Evolutionary conservation across 192 early-diverging fungal species (phyloP), one percentile per base, ranked within the genome.

Genomic region (Coemansia sp.): DNA sequence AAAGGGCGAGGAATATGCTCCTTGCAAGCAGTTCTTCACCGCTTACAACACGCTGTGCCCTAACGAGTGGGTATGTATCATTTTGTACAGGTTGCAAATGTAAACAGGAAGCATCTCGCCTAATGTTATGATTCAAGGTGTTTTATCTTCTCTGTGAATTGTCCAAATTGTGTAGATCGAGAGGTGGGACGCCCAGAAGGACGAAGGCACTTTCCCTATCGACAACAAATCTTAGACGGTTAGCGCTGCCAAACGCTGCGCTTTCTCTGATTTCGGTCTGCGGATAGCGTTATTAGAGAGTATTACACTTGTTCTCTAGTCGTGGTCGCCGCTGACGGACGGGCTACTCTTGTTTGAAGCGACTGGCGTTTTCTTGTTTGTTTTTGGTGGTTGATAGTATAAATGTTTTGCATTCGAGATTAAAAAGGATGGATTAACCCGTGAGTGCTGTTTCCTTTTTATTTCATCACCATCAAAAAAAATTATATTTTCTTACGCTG

Each of bases 1-100:
- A 68, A 95, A 94, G 88, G 97, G 97, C 74, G 95, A 97, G 83
- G 95, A 97, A 67, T 98, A 87, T 73, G 83, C 88, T 43, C 92
- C 92, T 33, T 99, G 97, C 89, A 85, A 90, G 73, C 89, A 92
- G 74, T 99, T 99, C 84, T 85, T 84, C 75, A 85, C 74, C 69
- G 86, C 91, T 40, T 99, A 89, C 87, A 84, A 82, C 66, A 84
- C 88, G 50, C 85, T 99, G 68, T 99, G 97, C 86, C 97, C 95
- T 41, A 87, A 84, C 64, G 85, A 88, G 69, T 99, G 92, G 95
- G 95, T 99, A 89, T 69, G 90, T 86, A 35, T 36, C 23, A 33
- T n/a, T 57, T n/a, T 57, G 9, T 19, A 17, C 34, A 25, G 23
- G 29, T 2, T 36, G 29, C n/a, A 36, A 13, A 52, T 25, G 49